Evolutionary conservation across 768 basidiomycete genomes (phyloP).

Genomic region (Wakefieldia striispora): DNA sequence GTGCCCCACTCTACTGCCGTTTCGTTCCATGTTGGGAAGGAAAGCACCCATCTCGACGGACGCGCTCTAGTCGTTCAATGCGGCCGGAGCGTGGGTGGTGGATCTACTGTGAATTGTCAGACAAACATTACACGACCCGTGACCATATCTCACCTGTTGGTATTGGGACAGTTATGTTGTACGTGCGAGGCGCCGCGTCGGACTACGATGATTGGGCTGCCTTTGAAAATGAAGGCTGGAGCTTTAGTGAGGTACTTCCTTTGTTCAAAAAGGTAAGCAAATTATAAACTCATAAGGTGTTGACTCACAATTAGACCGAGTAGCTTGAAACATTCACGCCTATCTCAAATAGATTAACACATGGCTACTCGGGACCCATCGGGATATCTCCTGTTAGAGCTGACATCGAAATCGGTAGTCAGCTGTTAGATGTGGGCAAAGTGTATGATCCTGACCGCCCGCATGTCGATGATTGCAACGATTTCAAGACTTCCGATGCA

Average conservation of each 20-base stretch:
- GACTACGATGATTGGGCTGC: constrained; percentile 30
- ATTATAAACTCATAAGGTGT: accelerated
- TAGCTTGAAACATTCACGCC: constrained; percentile 35
- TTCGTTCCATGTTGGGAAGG: constrained; percentile 7
- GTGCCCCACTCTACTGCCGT: constrained; percentile 17
- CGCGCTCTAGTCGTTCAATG: constrained; percentile 12
- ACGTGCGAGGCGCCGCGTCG: constrained; percentile 24
- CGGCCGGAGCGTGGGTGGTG: constrained; percentile 28
- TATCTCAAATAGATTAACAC: constrained; percentile 23
- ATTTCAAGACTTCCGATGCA: constrained; percentile 31
- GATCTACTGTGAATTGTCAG: constrained; percentile 23
- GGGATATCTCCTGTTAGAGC: constrained; percentile 17
- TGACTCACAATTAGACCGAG: neutral
- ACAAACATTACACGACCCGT: neutral
- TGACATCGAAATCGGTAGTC: constrained; percentile 25
- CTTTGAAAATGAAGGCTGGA: constrained; percentile 25
- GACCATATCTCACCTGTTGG: too few species aligned
- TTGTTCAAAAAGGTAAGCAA: constrained; percentile 22
- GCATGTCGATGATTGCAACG: constrained; percentile 46
- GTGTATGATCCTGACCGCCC: constrained; percentile 47
- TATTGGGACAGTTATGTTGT: constrained; percentile 12
- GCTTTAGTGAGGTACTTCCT: constrained; percentile 24
- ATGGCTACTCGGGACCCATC: constrained; percentile 36
- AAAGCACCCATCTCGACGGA: constrained; percentile 12
- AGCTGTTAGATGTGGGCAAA: constrained; percentile 47